Evolutionary conservation across 1,139 yeast genomes (phyloP).

Genomic region (Debaryomyces fabryi): DNA sequence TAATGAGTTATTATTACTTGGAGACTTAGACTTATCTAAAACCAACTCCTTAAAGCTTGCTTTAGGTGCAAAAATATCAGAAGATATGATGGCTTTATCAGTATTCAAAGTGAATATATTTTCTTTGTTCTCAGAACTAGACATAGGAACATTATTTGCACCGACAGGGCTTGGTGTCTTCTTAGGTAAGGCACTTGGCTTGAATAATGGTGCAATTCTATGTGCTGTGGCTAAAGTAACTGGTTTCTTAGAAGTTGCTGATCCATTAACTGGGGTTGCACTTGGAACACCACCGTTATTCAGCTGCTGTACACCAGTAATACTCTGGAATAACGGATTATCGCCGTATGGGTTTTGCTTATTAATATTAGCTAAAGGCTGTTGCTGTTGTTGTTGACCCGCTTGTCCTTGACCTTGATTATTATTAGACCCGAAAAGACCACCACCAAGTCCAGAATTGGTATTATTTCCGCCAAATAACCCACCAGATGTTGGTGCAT

Average conservation of each 20-base stretch:
- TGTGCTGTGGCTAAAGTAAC: conserved; percentile 65
- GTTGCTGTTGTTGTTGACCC: conserved; percentile 26
- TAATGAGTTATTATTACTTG: conserved; percentile 12
- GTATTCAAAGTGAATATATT: conserved; percentile 39
- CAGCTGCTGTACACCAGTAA: conserved; percentile 28
- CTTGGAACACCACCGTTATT: conserved; percentile 38
- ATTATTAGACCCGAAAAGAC: conserved; percentile 28
- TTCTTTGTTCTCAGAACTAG: conserved; percentile 15
- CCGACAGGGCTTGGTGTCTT: conserved; percentile 10
- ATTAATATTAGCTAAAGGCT: conserved; percentile 45
- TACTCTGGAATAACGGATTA: conserved; percentile 61
- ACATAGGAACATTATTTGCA: not conserved
- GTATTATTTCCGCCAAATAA: conserved; percentile 18
- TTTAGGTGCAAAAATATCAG: conserved; percentile 74
- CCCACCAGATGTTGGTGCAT: conserved; percentile 20
- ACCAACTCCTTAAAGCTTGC: conserved; percentile 58
- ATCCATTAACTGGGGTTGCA: conserved; percentile 50
- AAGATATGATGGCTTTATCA: conserved; percentile 68
- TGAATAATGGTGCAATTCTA: conserved; percentile 55
- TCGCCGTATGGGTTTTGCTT: conserved; percentile 74
- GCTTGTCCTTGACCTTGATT: conserved; percentile 17
- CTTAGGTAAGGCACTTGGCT: conserved; percentile 21
- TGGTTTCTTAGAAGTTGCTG: conserved; percentile 51
- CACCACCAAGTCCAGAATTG: conserved; percentile 16
- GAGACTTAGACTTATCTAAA: conserved; percentile 45